Percentiles rank a stretch among this genome's conserved stretches.
Conservation (phyloP, 2,329 filamentous ascomycete genomes). For the Chaetothyriales sp. region DNA sequence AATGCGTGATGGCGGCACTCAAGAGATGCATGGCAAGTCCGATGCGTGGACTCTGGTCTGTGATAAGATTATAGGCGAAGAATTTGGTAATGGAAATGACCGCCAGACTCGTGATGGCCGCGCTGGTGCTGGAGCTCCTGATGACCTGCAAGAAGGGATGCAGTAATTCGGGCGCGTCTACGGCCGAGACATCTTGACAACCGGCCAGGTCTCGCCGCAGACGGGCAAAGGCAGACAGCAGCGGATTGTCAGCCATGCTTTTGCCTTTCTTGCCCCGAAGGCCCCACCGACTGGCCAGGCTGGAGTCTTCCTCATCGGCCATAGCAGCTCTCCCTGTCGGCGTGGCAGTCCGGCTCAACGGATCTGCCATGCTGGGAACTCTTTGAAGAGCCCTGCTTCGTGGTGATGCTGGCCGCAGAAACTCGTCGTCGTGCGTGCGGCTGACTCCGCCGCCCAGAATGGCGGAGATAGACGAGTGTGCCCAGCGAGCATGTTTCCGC, state of each 20-base stretch:
- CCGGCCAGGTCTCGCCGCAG: constrained; percentile 75
- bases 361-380: constrained; percentile 9
- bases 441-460: constrained; percentile 64
- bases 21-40: constrained; percentile 86
- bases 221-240: constrained; percentile 88
- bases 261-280: constrained; percentile 88
- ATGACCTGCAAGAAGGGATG: constrained; percentile 95
- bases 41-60: constrained; percentile 70
- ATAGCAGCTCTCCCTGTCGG: constrained; percentile 2
- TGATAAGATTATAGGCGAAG: constrained; percentile 85
- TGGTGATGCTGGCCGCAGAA: constrained; percentile 23
- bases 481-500: constrained; percentile 92
- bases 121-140: constrained; percentile 87
- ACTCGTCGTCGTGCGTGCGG: constrained; percentile 32
- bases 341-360: not conserved
- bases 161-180: constrained; percentile 78
- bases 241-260: constrained; percentile 91
- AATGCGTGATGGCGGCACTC: constrained; percentile 91
- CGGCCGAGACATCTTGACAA: constrained; percentile 76
- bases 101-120: constrained; percentile 88
- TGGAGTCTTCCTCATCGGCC: constrained; percentile 30
- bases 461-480: constrained; percentile 87
- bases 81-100: constrained; percentile 92
- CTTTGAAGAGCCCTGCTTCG: constrained; percentile 6
- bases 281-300: constrained; percentile 74